phyloP scores from a whole-genome alignment of 106 monocot species.

The Apostasia ramifera region DNA sequence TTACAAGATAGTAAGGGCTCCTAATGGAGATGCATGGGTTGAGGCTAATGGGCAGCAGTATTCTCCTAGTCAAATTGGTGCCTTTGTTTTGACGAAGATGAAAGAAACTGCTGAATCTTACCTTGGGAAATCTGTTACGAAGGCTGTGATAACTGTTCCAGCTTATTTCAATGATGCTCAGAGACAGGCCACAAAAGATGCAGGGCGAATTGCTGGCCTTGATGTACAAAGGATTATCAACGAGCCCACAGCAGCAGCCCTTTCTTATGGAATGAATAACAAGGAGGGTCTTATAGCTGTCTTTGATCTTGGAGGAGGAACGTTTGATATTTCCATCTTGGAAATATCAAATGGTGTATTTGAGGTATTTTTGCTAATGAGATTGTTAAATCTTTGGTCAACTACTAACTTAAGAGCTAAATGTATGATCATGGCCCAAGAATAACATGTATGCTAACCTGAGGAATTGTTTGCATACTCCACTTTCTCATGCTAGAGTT shows the following conservation, averaged over 20 bases:
- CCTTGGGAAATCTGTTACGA: slow-evolving; percentile 47
- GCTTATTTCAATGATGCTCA: slow-evolving; percentile 88
- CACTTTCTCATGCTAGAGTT: too few species aligned
- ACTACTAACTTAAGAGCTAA: too few species aligned
- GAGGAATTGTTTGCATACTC: too few species aligned
- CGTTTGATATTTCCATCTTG: slow-evolving; percentile 63
- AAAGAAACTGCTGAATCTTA: slow-evolving; percentile 75
- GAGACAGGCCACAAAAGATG: slow-evolving; percentile 82
- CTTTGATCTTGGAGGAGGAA: slow-evolving; percentile 73
- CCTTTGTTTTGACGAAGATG: slow-evolving; percentile 74
- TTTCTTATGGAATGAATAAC: slow-evolving; percentile 69
- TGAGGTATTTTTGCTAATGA: slow-evolving; percentile 32
- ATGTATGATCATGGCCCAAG: too few species aligned
- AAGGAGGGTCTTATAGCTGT: slow-evolving; percentile 65
- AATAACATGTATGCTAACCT: too few species aligned
- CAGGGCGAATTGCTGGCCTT: slow-evolving; percentile 64
- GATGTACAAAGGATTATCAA: slow-evolving; percentile 69
- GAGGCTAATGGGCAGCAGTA: slow-evolving; percentile 58
- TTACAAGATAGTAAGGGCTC: slow-evolving; percentile 61
- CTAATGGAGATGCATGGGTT: slow-evolving; percentile 72
- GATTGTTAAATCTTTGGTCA: too few species aligned
- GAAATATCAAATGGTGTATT: slow-evolving; percentile 93
- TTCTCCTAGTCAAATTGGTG: slow-evolving; percentile 62
- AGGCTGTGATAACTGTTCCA: slow-evolving; percentile 83
- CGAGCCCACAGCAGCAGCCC: slow-evolving; percentile 68